Evolutionary conservation across 768 basidiomycete genomes (phyloP).

Genomic region (Auricularia sp.): DNA sequence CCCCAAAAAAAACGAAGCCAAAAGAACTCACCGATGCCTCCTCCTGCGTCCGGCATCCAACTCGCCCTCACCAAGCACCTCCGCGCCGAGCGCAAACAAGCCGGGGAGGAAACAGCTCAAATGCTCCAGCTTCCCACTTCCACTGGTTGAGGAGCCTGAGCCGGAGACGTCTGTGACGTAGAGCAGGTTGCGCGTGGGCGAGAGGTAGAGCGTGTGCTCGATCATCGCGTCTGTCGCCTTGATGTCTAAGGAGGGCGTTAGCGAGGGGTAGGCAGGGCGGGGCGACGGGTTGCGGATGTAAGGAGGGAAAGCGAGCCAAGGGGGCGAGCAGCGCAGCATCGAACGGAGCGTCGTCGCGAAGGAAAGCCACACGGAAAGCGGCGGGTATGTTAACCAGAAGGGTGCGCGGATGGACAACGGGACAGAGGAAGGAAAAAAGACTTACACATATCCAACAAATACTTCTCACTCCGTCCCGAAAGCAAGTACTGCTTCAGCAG

Average conservation of each 20-base stretch:
- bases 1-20: neutral
- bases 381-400: too few species aligned
- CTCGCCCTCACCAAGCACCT: neutral
- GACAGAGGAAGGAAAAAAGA: neutral
- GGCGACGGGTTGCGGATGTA: too few species aligned
- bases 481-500: slow-evolving; percentile 17
- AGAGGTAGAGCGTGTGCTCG: slow-evolving; percentile 15
- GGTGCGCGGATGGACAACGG: too few species aligned
- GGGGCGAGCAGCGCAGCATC: too few species aligned
- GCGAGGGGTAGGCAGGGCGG: neutral
- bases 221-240: slow-evolving; percentile 13
- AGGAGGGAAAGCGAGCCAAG: too few species aligned
- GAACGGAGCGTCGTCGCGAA: too few species aligned
- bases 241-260: slow-evolving; percentile 8
- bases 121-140: slow-evolving; percentile 8
- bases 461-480: slow-evolving; percentile 10
- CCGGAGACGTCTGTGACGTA: slow-evolving; percentile 14
- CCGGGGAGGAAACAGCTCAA: slow-evolving; percentile 11
- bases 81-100: slow-evolving; percentile 13
- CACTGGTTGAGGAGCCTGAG: neutral
- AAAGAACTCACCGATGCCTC: neutral
- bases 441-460: slow-evolving; percentile 16
- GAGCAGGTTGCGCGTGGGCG: slow-evolving; percentile 13
- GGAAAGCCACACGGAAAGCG: too few species aligned
- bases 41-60: neutral